phyloP scores from a whole-genome alignment of 176 grass and related monocot genomes.

The Luzula sylvatica region DNA sequence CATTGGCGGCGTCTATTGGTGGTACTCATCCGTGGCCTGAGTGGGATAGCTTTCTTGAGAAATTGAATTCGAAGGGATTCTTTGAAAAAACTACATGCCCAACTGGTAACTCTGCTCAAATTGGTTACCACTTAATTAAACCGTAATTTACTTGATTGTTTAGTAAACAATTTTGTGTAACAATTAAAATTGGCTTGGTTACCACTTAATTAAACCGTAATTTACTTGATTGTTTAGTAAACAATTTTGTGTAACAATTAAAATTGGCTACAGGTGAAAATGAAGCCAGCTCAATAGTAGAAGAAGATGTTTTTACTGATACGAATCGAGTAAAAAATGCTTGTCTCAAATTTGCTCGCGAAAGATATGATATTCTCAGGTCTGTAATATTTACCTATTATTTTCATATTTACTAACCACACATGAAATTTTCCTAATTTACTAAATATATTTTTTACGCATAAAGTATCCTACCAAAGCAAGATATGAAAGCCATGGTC shows the following conservation, averaged over 20 bases:
- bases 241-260: not conserved
- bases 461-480: conserved; percentile 49
- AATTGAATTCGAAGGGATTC: conserved; percentile 66
- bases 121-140: conserved; percentile 2
- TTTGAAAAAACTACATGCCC: conserved; percentile 24
- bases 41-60: conserved; percentile 64
- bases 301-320: not conserved
- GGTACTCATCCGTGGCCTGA: conserved; percentile 66
- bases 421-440: conserved; percentile 21
- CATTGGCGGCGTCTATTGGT: not conserved
- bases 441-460: conserved; percentile 25
- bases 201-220: conserved; percentile 3
- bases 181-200: not conserved
- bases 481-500: conserved; percentile 66
- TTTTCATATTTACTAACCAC: too few species aligned
- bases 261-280: conserved; percentile 13
- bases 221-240: not conserved
- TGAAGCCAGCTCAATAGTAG: not conserved
- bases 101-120: not conserved
- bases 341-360: conserved; percentile 78
- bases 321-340: conserved; percentile 77
- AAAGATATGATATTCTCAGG: conserved; percentile 77
- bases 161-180: not conserved
- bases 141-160: not conserved
- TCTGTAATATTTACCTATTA: too few species aligned